phyloP scores from a whole-genome alignment of 2,329 filamentous ascomycete genomes.

The Zalaria sp. region DNA sequence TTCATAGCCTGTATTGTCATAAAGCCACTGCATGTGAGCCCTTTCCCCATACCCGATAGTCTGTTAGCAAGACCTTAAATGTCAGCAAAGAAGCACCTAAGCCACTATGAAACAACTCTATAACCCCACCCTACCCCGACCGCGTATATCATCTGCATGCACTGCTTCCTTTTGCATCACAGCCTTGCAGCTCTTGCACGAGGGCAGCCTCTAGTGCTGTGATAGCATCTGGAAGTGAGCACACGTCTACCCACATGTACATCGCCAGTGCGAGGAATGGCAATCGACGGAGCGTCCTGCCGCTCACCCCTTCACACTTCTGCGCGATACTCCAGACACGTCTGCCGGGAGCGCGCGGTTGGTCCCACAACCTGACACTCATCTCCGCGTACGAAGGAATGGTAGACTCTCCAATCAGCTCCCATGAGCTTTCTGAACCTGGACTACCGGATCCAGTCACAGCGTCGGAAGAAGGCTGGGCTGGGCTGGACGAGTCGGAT shows the following conservation, averaged over 20 bases:
- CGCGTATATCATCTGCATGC: too few species aligned
- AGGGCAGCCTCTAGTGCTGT: conserved; percentile 19
- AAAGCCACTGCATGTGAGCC: too few species aligned
- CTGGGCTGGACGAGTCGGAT: not conserved
- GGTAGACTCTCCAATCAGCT: not conserved
- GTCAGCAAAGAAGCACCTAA: too few species aligned
- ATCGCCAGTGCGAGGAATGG: conserved; percentile 27
- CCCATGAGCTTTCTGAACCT: not conserved
- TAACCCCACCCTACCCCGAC: too few species aligned
- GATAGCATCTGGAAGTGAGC: conserved; percentile 23
- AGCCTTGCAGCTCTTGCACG: not conserved
- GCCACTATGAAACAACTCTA: too few species aligned
- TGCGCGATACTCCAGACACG: conserved; percentile 19
- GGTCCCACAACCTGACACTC: not conserved
- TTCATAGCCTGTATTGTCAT: too few species aligned
- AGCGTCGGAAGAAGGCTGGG: not conserved
- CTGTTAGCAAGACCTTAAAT: too few species aligned
- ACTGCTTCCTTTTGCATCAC: not conserved
- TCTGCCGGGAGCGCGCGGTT: conserved; percentile 12
- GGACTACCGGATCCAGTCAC: not conserved
- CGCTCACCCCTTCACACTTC: conserved; percentile 24
- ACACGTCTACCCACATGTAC: conserved; percentile 20
- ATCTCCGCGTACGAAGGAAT: not conserved
- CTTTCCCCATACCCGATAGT: too few species aligned
- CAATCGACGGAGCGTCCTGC: conserved; percentile 25